Evolutionary conservation across 208 protist genomes (phyloP).

Genomic region (Acanthamoeba castellanii): DNA sequence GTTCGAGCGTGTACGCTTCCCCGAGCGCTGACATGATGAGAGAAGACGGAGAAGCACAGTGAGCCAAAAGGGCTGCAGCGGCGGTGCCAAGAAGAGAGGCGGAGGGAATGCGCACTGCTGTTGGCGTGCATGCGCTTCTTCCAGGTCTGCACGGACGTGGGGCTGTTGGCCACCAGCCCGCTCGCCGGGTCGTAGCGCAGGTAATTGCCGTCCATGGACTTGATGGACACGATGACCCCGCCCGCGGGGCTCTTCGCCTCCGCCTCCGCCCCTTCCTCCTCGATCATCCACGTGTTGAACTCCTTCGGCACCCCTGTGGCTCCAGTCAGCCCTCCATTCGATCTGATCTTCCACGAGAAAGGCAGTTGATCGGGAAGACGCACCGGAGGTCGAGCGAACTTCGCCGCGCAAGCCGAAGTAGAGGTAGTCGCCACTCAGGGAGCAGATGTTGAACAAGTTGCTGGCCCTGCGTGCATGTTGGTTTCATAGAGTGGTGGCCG

Average conservation of each 20-base stretch:
- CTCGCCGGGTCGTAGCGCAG: background rate
- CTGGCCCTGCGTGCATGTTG: background rate
- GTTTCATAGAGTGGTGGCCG: too few relatives aligned
- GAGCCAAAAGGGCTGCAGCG: background rate
- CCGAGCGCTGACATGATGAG: background rate
- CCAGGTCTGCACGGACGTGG: background rate
- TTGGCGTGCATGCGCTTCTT: background rate
- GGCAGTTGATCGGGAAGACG: background rate
- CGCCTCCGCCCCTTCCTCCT: background rate
- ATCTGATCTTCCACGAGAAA: background rate
- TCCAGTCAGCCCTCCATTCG: background rate
- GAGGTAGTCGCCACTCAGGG: conserved; percentile 30
- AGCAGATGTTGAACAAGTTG: conserved; percentile 65
- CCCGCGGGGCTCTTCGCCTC: background rate
- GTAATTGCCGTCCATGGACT: conserved; percentile 61
- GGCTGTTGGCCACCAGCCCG: conserved; percentile 15
- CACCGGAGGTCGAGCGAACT: background rate
- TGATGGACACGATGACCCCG: conserved; percentile 18
- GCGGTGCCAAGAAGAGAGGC: background rate
- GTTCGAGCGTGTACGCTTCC: conserved; percentile 15
- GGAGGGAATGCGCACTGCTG: background rate
- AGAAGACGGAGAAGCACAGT: background rate
- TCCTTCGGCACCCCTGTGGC: conserved; percentile 54
- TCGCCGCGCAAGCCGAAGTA: conserved; percentile 57
- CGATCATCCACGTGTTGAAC: conserved; percentile 60